Evolutionary conservation across 345 rosid genomes (phyloP), one percentile per base, ranked within the genome.

Genomic region (Ceriops decandra): DNA sequence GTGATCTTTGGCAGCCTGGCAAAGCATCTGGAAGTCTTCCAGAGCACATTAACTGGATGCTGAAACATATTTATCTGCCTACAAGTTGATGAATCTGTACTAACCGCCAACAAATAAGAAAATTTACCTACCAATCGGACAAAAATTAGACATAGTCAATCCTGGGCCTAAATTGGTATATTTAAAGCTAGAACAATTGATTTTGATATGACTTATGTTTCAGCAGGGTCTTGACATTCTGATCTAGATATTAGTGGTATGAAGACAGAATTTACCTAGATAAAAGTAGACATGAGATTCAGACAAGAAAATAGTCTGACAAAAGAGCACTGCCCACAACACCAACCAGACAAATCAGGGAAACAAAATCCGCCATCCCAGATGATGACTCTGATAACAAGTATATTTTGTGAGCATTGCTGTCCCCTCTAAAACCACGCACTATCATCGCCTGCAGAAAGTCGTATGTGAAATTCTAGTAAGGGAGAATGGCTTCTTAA

Each of bases 371-470:
- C 32, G 96, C 87, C 7, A 83, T 36, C 57, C 88, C 81, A 27
- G 75, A 22, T 1, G 93, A 79, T 24, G 96, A 76, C 5, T 82
- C 76, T 0, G 90, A 82, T 47, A 78, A 76, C 67, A 85, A 85
- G 82, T 88, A 87, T 35, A 93, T 81, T 72, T 85, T 83, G 73
- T 93, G 92, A 72, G 80, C 72, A 68, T 74, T 79, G 76, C 96
- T 84, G 72, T 93, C 86, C 56, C 98, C 98, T 74, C 85, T 83
- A 75, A 91, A 93, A 32, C 98, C 98, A 73, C 98, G 84, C 19
- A 91, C 86, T 68, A 93, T 93, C 98, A 93, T 93, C n/a, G 98
- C 98, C 98, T 93, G 81, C 35, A 61, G 68, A 70, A 42, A 35
- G 24, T 64, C 66, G 13, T 1, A 4, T 1, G 28, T 24, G 6